Percentiles rank a stretch among this genome's conserved stretches.
phyloP scores from a whole-genome alignment of 257 asterid genomes.

The Nicotiana tabacum region DNA sequence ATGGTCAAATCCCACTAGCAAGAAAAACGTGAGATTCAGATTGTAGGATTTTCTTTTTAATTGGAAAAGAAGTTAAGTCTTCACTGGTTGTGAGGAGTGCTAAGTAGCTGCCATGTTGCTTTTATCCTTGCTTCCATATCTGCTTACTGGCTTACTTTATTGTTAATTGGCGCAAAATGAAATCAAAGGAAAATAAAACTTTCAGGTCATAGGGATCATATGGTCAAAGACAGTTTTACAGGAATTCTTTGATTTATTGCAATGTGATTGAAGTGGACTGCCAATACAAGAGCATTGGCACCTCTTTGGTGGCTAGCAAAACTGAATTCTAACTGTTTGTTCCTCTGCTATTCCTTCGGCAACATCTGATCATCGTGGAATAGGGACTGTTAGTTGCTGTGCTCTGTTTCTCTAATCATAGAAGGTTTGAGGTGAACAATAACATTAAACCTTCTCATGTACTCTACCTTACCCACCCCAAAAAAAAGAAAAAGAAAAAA shows the following conservation, averaged over 20 bases:
- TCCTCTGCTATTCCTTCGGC: neutral
- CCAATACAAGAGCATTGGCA: neutral
- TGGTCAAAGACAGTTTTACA: neutral
- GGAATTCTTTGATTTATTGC: neutral
- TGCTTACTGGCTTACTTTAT: neutral
- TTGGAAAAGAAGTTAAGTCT: neutral
- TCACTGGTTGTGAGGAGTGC: neutral
- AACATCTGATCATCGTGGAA: neutral
- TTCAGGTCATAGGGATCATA: neutral
- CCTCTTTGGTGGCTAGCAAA: neutral
- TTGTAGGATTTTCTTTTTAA: neutral
- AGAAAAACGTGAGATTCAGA: neutral
- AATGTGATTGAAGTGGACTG: neutral
- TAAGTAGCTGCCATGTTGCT: neutral
- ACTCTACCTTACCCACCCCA: neutral
- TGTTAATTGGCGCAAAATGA: neutral
- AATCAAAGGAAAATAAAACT: neutral
- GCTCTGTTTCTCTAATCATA: neutral
- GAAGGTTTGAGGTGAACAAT: neutral
- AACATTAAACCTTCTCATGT: neutral
- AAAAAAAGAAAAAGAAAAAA: neutral
- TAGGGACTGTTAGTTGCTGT: neutral
- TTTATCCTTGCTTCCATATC: neutral
- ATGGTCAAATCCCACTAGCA: neutral
- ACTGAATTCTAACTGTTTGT: neutral